Percentiles rank a stretch among this genome's conserved stretches.
phyloP scores from a whole-genome alignment of 768 basidiomycete genomes.

The Sporobolomyces roseus region DNA sequence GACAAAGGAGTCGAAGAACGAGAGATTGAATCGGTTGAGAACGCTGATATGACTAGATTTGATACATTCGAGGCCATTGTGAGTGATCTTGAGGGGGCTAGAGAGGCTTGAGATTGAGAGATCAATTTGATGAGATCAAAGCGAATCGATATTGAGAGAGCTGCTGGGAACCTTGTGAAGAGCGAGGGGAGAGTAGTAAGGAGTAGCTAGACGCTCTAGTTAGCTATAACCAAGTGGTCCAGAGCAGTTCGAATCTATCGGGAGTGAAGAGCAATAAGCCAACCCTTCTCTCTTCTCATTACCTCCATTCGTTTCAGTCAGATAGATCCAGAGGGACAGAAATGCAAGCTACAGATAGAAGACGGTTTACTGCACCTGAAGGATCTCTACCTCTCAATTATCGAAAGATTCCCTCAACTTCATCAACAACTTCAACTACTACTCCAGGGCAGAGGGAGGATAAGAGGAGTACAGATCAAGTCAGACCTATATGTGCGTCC shows the following conservation, averaged over 20 bases:
- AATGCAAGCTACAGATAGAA: conserved; percentile 58
- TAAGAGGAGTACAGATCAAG: conserved; percentile 60
- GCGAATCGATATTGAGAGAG: too few species aligned
- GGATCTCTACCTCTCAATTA: conserved; percentile 63
- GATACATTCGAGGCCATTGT: too few species aligned
- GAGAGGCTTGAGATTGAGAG: too few species aligned
- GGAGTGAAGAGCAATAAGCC: neutral
- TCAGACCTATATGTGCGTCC: conserved; percentile 80
- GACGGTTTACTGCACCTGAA: conserved; percentile 87
- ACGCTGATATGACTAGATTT: too few species aligned
- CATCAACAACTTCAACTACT: conserved; percentile 45
- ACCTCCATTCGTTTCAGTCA: neutral
- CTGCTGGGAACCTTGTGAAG: too few species aligned
- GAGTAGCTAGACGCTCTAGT: too few species aligned
- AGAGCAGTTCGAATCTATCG: neutral
- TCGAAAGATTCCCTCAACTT: conserved; percentile 45
- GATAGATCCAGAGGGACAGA: neutral
- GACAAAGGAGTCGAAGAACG: neutral
- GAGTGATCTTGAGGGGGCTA: too few species aligned
- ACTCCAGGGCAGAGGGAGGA: conserved; percentile 49
- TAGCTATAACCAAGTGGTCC: neutral
- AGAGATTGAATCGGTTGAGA: too few species aligned
- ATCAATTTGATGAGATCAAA: too few species aligned
- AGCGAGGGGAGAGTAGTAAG: too few species aligned
- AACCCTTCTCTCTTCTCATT: neutral